Evolutionary conservation across 306 rosid species (phyloP), one percentile per base, ranked within the genome.

Genomic region (Hippophae tibetana): DNA sequence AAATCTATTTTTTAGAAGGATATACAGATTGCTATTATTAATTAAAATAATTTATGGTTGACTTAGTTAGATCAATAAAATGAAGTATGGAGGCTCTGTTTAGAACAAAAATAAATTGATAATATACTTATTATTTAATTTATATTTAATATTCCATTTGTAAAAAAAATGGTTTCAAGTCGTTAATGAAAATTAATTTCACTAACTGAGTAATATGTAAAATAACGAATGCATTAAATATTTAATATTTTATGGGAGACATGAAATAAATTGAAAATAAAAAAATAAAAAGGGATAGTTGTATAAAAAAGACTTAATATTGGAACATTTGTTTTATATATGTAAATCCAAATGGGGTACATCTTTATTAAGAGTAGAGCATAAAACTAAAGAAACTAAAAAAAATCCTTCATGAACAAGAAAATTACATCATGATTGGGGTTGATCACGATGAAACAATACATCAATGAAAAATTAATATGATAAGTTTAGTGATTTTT

Each of bases 291-390:
- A 57, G 42, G 7, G 23, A 18, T 18, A 57, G 18, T 57, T 8
- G 14, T 26, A 40, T 4, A 1, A 57, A 57, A 57, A 57, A 57
- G 61, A 57, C 5, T 2, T 57, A 18, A 8, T 42, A 38, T 57
- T 57, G 7, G 3, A 13, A 18, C 42, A 57, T 57, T 57, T 57
- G 61, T 57, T 47, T 8, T 38, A 57, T 57, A 57, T 31, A 23
- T 57, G 61, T 18, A 57, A 57, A 57, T 57, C 9, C 46, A 57
- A 57, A 40, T 40, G 0, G 25, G 46, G 0, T 23, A 57, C 7
- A 13, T 57, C 61, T 9, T 57, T 57, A 57, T 47, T 44, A 6
- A 9, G 6, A 31, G 61, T 57, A 38, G 47, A 57, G 43, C 48
- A 38, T 26, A 57, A 57, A n/a, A 5, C 47, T 50, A 50, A 50